Base-by-base conservation (phyloP, 306 rosid species). In the Dalbergia oliveri region DNA sequence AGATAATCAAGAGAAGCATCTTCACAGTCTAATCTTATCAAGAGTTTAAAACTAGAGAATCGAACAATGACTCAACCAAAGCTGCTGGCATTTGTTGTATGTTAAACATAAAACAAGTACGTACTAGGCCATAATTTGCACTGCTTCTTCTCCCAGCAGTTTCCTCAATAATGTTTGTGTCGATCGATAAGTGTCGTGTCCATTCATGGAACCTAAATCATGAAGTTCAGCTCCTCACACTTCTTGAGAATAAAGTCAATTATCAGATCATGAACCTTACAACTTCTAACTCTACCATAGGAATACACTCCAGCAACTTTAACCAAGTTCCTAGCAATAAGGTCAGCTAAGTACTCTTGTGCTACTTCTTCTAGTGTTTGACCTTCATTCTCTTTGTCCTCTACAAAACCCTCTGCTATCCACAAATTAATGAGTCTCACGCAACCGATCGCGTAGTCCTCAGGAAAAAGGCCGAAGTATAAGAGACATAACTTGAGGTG, bases 351-450 rank as follows among this genome's bases (percentile, higher is more conserved):
- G 82, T 58, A 67, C 0, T 68, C 76, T 8, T 41, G 34, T 10
- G 49, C 61, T 13, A 44, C 69, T 21, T 78, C 68, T 31, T 78
- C 76, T 11, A 6, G 26, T 14, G 56, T 23, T 12, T 1, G 62
- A 11, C 45, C 45, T 47, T 13, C 14, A 11, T 5, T 57, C 10
- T 19, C 76, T 9, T 66, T 41, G 66, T 62, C 14, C 45, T 14
- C 18, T n/a, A 62, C 67, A 39, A 68, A 68, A 1, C 76, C 76
- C 9, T 69, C 82, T 6, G 61, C 76, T 16, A 78, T 6, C 82
- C 76, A 78, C 18, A 69, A 35, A 15, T 10, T 12, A 57, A 58
- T 11, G 11, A 78, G 44, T 69, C 51, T 78, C 21, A 10, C 4
- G 10, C 19, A 69, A 8, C 49, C 12, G 12, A 75, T 49, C 2